A percentile compares a stretch with the other conserved stretches of the same genome.
Conservation (phyloP, 148 eudicot species). For the Rhododendron henanense region DNA sequence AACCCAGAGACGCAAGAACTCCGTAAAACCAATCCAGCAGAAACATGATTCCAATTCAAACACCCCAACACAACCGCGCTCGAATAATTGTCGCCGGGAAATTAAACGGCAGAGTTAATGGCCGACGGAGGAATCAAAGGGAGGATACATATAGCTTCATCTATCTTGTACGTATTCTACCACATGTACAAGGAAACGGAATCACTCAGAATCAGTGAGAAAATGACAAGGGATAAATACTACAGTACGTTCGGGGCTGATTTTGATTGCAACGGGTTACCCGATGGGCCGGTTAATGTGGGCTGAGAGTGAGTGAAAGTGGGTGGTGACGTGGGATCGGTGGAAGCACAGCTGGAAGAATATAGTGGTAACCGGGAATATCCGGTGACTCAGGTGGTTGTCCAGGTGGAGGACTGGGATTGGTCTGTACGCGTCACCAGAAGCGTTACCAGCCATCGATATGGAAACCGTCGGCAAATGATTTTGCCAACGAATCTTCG, state of each 20-base stretch:
- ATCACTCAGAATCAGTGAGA: background rate
- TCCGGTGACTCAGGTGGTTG: background rate
- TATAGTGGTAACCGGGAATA: background rate
- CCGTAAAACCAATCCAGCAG: constrained; percentile 55
- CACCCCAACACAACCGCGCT: background rate
- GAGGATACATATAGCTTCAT: background rate
- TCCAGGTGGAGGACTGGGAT: background rate
- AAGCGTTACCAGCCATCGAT: background rate
- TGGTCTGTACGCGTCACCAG: background rate
- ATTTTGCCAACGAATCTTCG: background rate
- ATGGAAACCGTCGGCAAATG: background rate
- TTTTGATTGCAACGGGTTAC: background rate
- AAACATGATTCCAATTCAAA: constrained; percentile 18
- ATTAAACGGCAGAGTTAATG: background rate
- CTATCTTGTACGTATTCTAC: background rate
- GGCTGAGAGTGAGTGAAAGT: background rate
- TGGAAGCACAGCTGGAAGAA: background rate
- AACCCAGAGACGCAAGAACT: constrained; percentile 37
- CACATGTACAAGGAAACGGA: background rate
- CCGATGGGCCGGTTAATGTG: background rate
- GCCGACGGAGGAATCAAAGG: background rate
- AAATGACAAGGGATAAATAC: background rate
- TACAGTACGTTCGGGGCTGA: background rate
- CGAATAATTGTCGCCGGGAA: background rate
- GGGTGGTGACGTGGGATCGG: background rate